phyloP scores from a whole-genome alignment of 805 yeast species.

The Dipodascopsis uninucleata region DNA sequence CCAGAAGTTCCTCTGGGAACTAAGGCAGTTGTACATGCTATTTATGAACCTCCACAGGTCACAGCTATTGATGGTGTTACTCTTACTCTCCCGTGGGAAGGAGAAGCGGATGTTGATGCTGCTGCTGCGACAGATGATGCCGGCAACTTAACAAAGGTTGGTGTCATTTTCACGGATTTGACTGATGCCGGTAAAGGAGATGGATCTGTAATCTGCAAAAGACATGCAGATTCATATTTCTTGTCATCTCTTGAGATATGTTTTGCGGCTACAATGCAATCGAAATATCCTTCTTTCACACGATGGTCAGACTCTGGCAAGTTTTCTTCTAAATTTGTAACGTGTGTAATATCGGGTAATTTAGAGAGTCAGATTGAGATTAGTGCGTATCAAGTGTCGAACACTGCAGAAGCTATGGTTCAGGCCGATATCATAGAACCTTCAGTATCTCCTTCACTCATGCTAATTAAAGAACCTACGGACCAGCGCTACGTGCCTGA shows the following conservation, averaged over 20 bases:
- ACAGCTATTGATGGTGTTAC: conserved; percentile 84
- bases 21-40: conserved; percentile 89
- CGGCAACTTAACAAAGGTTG: conserved; percentile 69
- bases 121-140: conserved; percentile 42
- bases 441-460: conserved; percentile 84
- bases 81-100: conserved; percentile 50
- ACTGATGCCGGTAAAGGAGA: conserved; percentile 81
- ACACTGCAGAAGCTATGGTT: conserved; percentile 81
- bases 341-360: conserved; percentile 93
- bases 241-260: conserved; percentile 80
- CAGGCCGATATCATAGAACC: conserved; percentile 81
- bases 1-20: conserved; percentile 87
- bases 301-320: conserved; percentile 59
- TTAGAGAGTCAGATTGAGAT: conserved; percentile 83
- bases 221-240: conserved; percentile 89
- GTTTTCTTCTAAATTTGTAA: conserved; percentile 86
- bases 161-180: conserved; percentile 84
- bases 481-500: conserved; percentile 88
- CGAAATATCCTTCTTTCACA: conserved; percentile 56
- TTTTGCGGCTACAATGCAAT: conserved; percentile 79
- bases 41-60: conserved; percentile 87
- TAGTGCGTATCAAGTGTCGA: conserved; percentile 82
- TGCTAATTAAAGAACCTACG: conserved; percentile 73
- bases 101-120: conserved; percentile 52
- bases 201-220: conserved; percentile 85